Evolutionary conservation across 495 filamentous ascomycete species (phyloP), one percentile per base, ranked within the genome.

Genomic region (Penicillium parvum): DNA sequence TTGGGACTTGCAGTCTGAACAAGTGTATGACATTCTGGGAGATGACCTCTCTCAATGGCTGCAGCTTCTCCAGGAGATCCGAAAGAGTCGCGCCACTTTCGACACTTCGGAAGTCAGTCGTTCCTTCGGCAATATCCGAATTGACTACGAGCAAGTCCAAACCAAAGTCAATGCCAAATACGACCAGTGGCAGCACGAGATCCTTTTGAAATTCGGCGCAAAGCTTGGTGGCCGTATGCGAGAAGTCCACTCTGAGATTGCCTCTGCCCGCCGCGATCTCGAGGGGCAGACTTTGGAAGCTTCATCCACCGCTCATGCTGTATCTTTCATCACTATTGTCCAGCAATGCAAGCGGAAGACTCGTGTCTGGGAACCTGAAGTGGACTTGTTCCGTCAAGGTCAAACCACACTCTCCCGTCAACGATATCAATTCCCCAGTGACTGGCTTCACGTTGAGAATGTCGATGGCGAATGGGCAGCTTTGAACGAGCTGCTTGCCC

Each of bases 181-280:
- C 55, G 94, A 99, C 60, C 94, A 97, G 64, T 99, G 92, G 92
- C 92, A 99, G 57, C 90, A 96, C 50, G 92, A 99, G 41, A 95
- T 99, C 29, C 71, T 96, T 14, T 73, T 83, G 25, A 94, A 94
- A 57, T 99, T 99, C 64, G 94, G 89, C 27, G 74, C 75, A 17
- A 85, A 89, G 32, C 83, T 96, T 39, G 89, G 90, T n/a, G 85
- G 80, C 42, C 83, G 88, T 28, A 90, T 96, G 82, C 74, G 85
- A 40, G 91, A 97, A 53, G 81, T 95, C 2, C 84, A 90, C 51
- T 79, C 84, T 6, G 90, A 96, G 43, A 81, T 96, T 45, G 87
- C 92, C 55, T 85, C 86, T 65, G 87, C 91, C 21, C 78, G 89
- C 6, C 77, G 82, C 42, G 90, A 96, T 55, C 70, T 99, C 15